Evolutionary conservation across 2,329 filamentous ascomycete genomes (phyloP).

Genomic region (Beauveria bassiana): DNA sequence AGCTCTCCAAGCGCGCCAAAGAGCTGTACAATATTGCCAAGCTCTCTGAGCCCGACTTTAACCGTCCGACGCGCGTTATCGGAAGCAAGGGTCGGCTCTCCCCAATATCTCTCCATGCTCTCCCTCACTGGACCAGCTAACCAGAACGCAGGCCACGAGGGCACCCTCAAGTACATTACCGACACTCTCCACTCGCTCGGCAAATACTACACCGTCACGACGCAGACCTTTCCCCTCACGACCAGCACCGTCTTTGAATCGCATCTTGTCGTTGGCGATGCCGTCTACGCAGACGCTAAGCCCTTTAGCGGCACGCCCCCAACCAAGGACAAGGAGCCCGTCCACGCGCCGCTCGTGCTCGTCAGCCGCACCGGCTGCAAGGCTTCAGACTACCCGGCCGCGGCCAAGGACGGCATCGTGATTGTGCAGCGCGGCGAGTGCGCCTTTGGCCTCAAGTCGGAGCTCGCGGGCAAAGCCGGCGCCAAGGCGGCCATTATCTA

Average conservation of each 20-base stretch:
- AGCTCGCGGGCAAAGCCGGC: conserved; percentile 58
- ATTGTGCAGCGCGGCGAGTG: conserved; percentile 65
- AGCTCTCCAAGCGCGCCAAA: conserved; percentile 51
- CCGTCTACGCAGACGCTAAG: conserved; percentile 40
- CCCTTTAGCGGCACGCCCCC: conserved; percentile 62
- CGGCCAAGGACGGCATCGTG: conserved; percentile 56
- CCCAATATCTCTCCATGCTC: not conserved
- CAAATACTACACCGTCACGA: conserved; percentile 54
- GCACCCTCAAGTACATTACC: conserved; percentile 56
- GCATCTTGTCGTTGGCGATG: conserved; percentile 46
- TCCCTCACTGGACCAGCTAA: conserved; percentile 5
- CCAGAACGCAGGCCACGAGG: conserved; percentile 45
- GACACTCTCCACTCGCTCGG: conserved; percentile 44
- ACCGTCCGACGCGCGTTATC: conserved; percentile 64
- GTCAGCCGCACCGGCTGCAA: conserved; percentile 57
- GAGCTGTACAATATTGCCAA: conserved; percentile 56
- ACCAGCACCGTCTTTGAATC: conserved; percentile 53
- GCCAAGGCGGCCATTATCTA: conserved; percentile 67
- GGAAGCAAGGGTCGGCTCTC: conserved; percentile 49
- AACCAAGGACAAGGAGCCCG: conserved; percentile 50
- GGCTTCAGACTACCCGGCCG: conserved; percentile 52
- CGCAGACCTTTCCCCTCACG: conserved; percentile 57
- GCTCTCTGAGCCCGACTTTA: conserved; percentile 50
- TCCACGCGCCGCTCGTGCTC: conserved; percentile 52
- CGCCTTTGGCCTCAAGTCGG: conserved; percentile 63